Evolutionary conservation across 768 basidiomycete species (phyloP), one percentile per base, ranked within the genome.

Genomic region (Pleurotus eryngii): DNA sequence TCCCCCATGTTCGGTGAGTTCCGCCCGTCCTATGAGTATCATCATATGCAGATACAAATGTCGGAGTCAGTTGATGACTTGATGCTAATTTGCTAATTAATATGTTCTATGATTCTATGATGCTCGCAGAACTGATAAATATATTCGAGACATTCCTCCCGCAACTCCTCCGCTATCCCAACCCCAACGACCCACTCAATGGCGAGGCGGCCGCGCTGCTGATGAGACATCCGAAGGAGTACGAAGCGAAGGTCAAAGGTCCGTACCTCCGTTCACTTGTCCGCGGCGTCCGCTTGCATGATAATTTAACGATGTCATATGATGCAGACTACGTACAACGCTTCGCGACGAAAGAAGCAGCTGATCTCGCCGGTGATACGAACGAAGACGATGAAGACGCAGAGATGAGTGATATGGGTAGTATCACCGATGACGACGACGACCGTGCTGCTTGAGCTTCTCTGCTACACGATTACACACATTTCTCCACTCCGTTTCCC

Each of bases 121-220:
- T 61, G 15, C 17, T 37, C 46, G 49, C 66, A 98, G 96, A 98
- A 74, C 95, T 98, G 90, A 92, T 98, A 78, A 99, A 99, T 70
- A 98, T 99, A 61, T 98, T 99, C 67, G 97, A 99, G 72, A 89
- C 92, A 49, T 99, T 99, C 76, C 80, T 99, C 43, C 97, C 97
- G 3, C 97, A 99, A 71, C 84, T 99, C 1, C 75, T 99, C 56
- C 90, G 95, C 47, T 99, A 99, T 71, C 97, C 97, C 60, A 99
- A 99, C 71, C 96, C 97, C 11, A 94, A 95, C 59, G 97, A 99
- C 69, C 97, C 97, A 3, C 77, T 98, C 54, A 99, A 99, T 62
- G 96, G 96, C 35, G 97, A 99, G 74, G 97, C 97, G 17, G 97
- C 97, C 7, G 94, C 96, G 1, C 78, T 99, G 38, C 82, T 98